These are phyloP conservation scores for Xylaria castorea DNA, from an alignment of 495 filamentous ascomycete genomes.

Conservation along the genomic window DNA sequence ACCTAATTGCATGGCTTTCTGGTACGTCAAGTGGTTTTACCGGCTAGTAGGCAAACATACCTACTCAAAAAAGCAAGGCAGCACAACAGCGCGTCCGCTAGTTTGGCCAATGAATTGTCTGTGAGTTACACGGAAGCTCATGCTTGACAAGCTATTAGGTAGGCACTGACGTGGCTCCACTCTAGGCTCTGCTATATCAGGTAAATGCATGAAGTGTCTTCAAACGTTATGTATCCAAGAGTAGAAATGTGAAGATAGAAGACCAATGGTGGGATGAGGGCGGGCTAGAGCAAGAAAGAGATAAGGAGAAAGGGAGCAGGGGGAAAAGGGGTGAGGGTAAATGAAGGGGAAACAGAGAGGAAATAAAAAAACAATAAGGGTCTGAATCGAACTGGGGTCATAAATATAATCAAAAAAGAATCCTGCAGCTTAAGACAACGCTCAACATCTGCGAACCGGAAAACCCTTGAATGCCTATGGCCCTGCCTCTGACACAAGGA, in stretches of 20 bases:
- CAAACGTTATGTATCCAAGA: not conserved
- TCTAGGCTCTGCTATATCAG: not conserved
- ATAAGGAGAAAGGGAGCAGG: not conserved
- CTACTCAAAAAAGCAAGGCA: not conserved
- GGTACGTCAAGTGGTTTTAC: not conserved
- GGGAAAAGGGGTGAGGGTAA: too few relatives aligned
- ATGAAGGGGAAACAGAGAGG: not conserved
- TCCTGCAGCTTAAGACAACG: not conserved
- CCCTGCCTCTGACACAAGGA: not conserved
- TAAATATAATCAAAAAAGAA: not conserved
- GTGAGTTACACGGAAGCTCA: not conserved
- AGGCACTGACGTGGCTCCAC: not conserved
- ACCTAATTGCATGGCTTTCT: not conserved
- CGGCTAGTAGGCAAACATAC: not conserved
- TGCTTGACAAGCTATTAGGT: conserved; percentile 4
- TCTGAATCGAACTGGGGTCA: not conserved
- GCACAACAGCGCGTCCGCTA: not conserved
- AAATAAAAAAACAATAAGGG: not conserved
- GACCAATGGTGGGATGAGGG: not conserved
- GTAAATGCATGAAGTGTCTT: not conserved
- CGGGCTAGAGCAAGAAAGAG: not conserved
- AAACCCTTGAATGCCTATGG: not conserved
- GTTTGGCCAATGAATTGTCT: not conserved
- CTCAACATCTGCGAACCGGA: not conserved
- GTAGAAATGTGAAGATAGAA: not conserved